Percentiles rank a stretch among this genome's conserved stretches.
These are phyloP conservation scores for Brassica hybrid DNA, from an alignment of 441 rosid species.

Conservation along the genomic window DNA sequence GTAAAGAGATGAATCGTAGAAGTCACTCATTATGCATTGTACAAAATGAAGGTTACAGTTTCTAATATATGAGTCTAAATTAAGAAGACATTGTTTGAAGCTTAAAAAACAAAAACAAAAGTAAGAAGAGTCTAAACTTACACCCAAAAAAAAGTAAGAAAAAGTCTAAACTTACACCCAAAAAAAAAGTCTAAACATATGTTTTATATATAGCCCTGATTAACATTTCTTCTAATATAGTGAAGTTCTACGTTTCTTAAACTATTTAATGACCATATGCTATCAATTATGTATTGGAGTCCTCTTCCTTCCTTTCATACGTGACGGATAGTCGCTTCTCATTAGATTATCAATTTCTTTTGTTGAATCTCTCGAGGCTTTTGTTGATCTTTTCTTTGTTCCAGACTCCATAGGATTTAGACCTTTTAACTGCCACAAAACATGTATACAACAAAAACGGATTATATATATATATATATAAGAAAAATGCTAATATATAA, in stretches of 20 bases:
- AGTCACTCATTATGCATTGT: constrained; percentile 10
- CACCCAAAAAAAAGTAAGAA: not conserved
- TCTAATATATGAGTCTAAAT: constrained; percentile 18
- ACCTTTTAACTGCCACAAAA: constrained; percentile 21
- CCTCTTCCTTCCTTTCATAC: constrained; percentile 36
- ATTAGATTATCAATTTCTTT: constrained; percentile 30
- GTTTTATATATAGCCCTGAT: constrained; percentile 10
- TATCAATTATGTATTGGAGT: constrained; percentile 34
- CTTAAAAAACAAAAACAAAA: not conserved
- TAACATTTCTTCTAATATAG: constrained; percentile 12
- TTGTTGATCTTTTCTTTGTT: constrained; percentile 5
- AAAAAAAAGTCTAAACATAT: constrained; percentile 11
- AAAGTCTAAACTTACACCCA: not conserved
- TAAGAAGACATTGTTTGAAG: constrained; percentile 19
- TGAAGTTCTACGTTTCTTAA: constrained; percentile 10
- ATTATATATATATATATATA: not conserved
- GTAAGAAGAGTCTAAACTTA: no score
- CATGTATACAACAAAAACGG: not conserved
- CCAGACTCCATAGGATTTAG: not conserved
- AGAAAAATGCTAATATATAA: not conserved
- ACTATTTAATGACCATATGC: not conserved
- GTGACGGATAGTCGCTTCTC: constrained; percentile 28
- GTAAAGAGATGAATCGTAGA: not conserved
- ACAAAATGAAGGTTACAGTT: constrained; percentile 9
- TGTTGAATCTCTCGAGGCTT: not conserved